Evolutionary conservation across 2,329 filamentous ascomycete genomes (phyloP), one percentile per base, ranked within the genome.

Genomic region (Colletotrichum sp.): DNA sequence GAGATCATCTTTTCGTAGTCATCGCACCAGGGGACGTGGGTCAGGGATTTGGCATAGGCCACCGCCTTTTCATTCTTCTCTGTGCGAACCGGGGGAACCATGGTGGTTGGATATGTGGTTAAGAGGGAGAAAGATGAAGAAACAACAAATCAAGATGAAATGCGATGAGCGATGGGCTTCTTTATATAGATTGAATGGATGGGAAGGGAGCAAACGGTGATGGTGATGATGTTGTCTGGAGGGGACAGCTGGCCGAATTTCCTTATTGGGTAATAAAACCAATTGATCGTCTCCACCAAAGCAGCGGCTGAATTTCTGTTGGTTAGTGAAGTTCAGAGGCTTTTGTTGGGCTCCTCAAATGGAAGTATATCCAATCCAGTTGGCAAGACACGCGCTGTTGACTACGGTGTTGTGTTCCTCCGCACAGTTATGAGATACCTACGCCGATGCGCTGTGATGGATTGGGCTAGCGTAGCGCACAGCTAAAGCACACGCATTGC

Each of bases 1-100:
- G 90, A 92, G 60, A 93, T 90, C 91, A 93, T 93, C 80, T 89
- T 91, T 79, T 93, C 90, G 75, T 92, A 93, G 76, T 92, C 89
- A 6, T 93, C 91, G 74, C 89, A 89, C 86, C 89, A 90, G 1
- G 90, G 90, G 2, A 89, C 84, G 76, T 91, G 87, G 12, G 87
- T 83, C 13, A 91, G 82, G 38, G 84, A 84, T 78, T 84, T 88
- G 16, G 90, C 89, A 38, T 84, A 82, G 63, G 83, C 86, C 48
- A 91, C 84, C 60, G 84, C 83, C 32, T 82, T 82, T 1, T 80
- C 73, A 71, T 90, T 84, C 75, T 89, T 26, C 26, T 52, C 43
- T 52, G 43, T 52, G n/a, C 43, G 43, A 21, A 52, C 43, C 0
- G 43, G 43, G 43, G 43, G 43, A 24, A 52, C 43, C 43, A 52